These are phyloP conservation scores for Trifolium subterraneum DNA, from an alignment of 306 rosid species.

Conservation along the genomic window DNA sequence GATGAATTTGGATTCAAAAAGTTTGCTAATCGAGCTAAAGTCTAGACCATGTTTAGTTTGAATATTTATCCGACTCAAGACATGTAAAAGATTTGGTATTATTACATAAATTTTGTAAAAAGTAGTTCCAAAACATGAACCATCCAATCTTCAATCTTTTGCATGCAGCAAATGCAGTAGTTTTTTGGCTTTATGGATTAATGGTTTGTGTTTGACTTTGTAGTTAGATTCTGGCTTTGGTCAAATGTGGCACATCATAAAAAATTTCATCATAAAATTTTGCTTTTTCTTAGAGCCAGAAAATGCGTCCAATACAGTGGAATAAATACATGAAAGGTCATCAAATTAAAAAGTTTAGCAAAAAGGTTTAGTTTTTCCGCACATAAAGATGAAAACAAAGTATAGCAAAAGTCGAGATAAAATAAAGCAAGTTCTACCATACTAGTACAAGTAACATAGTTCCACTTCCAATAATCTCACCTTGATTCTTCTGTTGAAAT, in stretches of 20 bases:
- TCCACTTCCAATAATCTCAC: conserved; percentile 53
- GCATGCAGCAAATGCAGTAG: no score
- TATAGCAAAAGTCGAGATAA: background rate
- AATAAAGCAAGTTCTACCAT: background rate
- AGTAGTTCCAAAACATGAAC: conserved; percentile 1
- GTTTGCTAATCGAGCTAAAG: no score
- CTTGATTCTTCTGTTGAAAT: conserved; percentile 75
- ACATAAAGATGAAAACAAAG: conserved; percentile 7
- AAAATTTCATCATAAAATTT: no score
- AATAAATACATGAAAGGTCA: background rate
- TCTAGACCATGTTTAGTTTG: no score
- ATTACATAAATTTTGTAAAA: background rate
- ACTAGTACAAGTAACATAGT: conserved; percentile 14
- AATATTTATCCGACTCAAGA: no score
- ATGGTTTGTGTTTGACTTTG: no score
- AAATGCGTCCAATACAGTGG: background rate
- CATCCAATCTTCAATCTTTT: background rate
- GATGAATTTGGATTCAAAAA: no score
- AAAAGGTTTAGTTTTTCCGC: background rate
- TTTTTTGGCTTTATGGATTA: no score
- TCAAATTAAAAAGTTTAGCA: background rate
- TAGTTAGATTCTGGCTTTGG: no score
- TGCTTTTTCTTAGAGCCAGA: background rate
- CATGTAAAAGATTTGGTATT: background rate
- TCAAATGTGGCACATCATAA: no score